A percentile compares a stretch with the other conserved stretches of the same genome.
phyloP scores from a whole-genome alignment of 768 basidiomycete genomes.

The Kwoniella pini region DNA sequence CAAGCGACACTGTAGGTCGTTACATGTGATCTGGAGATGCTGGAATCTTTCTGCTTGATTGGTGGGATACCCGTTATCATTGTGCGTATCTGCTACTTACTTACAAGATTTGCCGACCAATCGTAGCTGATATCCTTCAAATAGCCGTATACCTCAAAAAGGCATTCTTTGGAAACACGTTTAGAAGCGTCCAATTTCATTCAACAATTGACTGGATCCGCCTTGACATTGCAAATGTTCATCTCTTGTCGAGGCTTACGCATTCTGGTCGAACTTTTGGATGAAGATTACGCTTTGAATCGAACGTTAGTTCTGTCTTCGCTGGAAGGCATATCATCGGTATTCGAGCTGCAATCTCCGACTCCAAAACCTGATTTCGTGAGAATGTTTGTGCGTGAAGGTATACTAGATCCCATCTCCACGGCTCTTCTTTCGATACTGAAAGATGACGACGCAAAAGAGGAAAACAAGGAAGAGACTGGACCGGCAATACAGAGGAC shows the following conservation, averaged over 20 bases:
- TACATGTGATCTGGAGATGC: conserved; percentile 70
- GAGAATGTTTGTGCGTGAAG: conserved; percentile 95
- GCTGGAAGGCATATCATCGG: conserved; percentile 88
- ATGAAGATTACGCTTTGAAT: conserved; percentile 92
- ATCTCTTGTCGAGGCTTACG: conserved; percentile 97
- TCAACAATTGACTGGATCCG: conserved; percentile 79
- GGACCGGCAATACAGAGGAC: conserved; percentile 70
- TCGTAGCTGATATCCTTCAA: neutral
- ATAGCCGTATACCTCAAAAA: conserved; percentile 85
- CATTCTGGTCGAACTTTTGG: conserved; percentile 90
- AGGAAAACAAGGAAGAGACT: conserved; percentile 81
- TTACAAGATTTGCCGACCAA: too few relatives aligned
- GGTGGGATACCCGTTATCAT: conserved; percentile 94
- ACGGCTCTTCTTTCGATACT: conserved; percentile 87
- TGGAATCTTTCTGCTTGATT: conserved; percentile 89
- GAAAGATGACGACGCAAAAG: conserved; percentile 66
- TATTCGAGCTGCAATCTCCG: conserved; percentile 86
- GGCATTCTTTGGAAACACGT: conserved; percentile 87
- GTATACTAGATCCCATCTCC: conserved; percentile 86
- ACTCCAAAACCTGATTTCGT: conserved; percentile 99
- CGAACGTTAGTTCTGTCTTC: conserved; percentile 88
- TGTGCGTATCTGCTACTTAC: conserved; percentile 54
- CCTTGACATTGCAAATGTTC: conserved; percentile 96
- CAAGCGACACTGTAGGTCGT: conserved; percentile 56
- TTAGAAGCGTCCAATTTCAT: conserved; percentile 96